A percentile compares a stretch with the other conserved stretches of the same genome.
Conservation (phyloP, 2,329 filamentous ascomycete genomes). For the Fonsecaea multimorphosa region DNA sequence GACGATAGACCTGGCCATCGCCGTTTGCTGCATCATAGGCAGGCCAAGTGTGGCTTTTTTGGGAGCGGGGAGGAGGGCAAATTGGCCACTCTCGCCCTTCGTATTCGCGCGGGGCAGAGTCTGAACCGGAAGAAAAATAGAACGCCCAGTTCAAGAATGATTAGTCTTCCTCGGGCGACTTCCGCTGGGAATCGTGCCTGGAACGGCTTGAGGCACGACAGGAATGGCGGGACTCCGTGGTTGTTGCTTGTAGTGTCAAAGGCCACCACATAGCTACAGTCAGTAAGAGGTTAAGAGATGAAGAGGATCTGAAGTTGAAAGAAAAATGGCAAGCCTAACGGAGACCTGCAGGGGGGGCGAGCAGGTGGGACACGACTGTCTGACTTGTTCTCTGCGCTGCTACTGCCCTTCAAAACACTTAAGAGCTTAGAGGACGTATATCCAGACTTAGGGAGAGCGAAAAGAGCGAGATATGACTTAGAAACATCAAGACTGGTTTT, state of each 20-base stretch:
- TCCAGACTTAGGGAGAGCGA: neutral
- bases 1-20: neutral
- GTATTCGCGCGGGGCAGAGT: constrained; percentile 3
- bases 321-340: neutral
- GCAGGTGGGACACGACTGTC: constrained; percentile 5
- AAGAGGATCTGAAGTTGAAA: constrained; percentile 7
- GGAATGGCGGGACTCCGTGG: neutral
- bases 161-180: neutral
- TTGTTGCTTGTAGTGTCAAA: neutral
- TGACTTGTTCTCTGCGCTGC: neutral
- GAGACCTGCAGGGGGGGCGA: neutral
- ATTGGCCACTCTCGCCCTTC: constrained; percentile 5
- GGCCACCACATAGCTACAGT: too few relatives aligned
- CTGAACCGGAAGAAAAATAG: neutral
- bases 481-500: too few relatives aligned
- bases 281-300: neutral
- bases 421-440: neutral
- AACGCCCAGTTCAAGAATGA: neutral
- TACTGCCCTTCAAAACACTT: neutral
- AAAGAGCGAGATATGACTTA: too few relatives aligned
- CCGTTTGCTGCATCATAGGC: neutral
- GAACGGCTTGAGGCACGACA: neutral
- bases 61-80: neutral
- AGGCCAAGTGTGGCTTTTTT: neutral
- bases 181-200: neutral